These are phyloP conservation scores for Chrysosphaeria jannelii DNA, from an alignment of 2,329 filamentous ascomycete genomes.

Conservation along the genomic window DNA sequence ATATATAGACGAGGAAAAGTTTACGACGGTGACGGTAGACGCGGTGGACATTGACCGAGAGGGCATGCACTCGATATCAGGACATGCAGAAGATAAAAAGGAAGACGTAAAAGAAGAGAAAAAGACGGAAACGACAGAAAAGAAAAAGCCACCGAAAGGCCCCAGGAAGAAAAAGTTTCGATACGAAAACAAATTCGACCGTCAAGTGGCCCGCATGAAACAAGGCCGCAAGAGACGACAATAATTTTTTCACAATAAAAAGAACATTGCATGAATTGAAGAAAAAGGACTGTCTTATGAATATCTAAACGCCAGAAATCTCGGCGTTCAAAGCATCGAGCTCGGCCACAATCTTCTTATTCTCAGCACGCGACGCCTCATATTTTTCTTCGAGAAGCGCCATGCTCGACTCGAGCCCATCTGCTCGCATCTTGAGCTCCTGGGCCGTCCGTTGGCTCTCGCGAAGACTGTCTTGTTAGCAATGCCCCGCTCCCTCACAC, in stretches of 20 bases:
- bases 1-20: conserved; percentile 88
- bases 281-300: no score
- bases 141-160: conserved; percentile 17
- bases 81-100: conserved; percentile 7
- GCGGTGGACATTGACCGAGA: conserved; percentile 53
- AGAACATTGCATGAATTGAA: no score
- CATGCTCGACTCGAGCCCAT: no score
- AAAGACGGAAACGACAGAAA: conserved; percentile 8
- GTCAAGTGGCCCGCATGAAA: conserved; percentile 28
- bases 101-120: conserved; percentile 3
- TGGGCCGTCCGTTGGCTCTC: conserved; percentile 2
- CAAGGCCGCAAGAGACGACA: no score
- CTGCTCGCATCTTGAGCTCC: no score
- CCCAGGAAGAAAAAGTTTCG: conserved; percentile 67
- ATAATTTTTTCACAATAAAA: no score
- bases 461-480: conserved; percentile 1
- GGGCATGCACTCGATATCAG: conserved; percentile 27
- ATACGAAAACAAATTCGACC: conserved; percentile 69
- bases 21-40: conserved; percentile 83
- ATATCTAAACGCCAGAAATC: conserved; percentile 80
- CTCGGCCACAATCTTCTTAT: conserved; percentile 58
- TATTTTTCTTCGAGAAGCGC: conserved; percentile 94
- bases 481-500: background rate
- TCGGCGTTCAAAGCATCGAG: conserved; percentile 70
- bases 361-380: conserved; percentile 89